phyloP scores from a whole-genome alignment of 2,329 filamentous ascomycete genomes.

The Aspergillus sp. region DNA sequence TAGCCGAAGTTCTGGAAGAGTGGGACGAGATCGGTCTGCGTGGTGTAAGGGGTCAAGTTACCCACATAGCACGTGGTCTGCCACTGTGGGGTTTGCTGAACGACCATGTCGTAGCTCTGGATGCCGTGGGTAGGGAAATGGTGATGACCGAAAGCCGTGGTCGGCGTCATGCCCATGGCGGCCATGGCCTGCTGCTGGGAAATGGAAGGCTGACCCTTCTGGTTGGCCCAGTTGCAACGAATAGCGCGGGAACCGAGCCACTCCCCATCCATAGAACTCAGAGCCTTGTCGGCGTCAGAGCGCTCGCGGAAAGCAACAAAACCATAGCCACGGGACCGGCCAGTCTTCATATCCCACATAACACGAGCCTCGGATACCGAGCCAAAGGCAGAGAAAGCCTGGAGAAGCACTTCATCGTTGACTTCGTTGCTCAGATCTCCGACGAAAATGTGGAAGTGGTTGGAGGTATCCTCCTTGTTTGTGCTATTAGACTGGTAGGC shows the following conservation, averaged over 20 bases:
- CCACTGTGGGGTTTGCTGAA: conserved; percentile 93
- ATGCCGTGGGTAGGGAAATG: conserved; percentile 97
- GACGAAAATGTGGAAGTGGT: conserved; percentile 99
- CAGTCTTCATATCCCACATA: conserved; percentile 99
- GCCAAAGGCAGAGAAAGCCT: conserved; percentile 95
- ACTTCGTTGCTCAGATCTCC: conserved; percentile 98
- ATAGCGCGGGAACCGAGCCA: conserved; percentile 98
- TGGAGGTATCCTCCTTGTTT: conserved; percentile 95
- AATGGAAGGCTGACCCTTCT: conserved; percentile 99
- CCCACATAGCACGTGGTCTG: conserved; percentile 98
- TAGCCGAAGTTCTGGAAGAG: conserved; percentile 98
- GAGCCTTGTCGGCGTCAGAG: conserved; percentile 87
- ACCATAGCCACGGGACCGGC: conserved; percentile 92
- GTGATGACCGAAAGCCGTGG: conserved; percentile 93
- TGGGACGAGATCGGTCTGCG: conserved; percentile 93
- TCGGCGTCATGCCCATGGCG: conserved; percentile 97
- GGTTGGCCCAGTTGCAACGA: conserved; percentile 99
- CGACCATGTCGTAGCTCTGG: conserved; percentile 96
- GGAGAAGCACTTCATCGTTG: conserved; percentile 90
- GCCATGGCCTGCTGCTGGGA: conserved; percentile 97
- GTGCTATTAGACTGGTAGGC: conserved; percentile 94
- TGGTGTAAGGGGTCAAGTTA: conserved; percentile 96
- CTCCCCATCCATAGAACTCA: conserved; percentile 98
- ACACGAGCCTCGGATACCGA: conserved; percentile 96
- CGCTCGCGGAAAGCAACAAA: conserved; percentile 98